Base-by-base conservation (phyloP, 805 yeast genomes). In the Candida patagonica region DNA sequence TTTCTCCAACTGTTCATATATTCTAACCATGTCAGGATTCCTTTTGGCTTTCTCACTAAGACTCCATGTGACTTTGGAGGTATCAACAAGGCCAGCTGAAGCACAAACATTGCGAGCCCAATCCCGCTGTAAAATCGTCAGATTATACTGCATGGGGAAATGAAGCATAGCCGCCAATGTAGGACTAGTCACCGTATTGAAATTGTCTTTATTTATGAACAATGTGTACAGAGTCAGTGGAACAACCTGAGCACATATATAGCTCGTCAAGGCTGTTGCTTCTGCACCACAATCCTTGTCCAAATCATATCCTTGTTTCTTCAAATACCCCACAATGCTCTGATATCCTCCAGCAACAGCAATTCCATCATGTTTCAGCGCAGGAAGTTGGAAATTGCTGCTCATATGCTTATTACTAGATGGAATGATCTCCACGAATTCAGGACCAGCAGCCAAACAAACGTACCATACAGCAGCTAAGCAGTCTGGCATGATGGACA, bases 141-240 rank as follows among this genome's bases (percentile, higher is more conserved):
- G 50, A 34, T 51, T 58, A 45, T 60, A 60, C 46, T 60, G 64
- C 63, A 60, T 57, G 5, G 64, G 64, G 40, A 60, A 60, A 15
- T 61, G 58, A 12, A 59, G 46, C 20, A 51, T 30, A 10, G 36
- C 37, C 24, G 60, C 46, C 35, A 59, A 50, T n/a, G 52, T 47
- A 16, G 62, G 61, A 6, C 63, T 43, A 6, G 55, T 54, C 7
- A 54, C 43, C 24, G 42, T 30, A 38, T 55, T 61, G 44, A 52
- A 60, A 51, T 57, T 60, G 22, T 45, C 47, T 13, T 43, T 37
- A 23, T 50, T 32, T 16, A 52, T 40, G 31, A 50, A 60, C 34
- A 54, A 43, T 16, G 38, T 25, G 40, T 50, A 51, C 10, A n/a
- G 22, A 7, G 52, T 25, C 13, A 51, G 30, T 6, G 35, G 16